Base-by-base conservation (phyloP, 2,329 filamentous ascomycete species). In the Trichophyton equinum region DNA sequence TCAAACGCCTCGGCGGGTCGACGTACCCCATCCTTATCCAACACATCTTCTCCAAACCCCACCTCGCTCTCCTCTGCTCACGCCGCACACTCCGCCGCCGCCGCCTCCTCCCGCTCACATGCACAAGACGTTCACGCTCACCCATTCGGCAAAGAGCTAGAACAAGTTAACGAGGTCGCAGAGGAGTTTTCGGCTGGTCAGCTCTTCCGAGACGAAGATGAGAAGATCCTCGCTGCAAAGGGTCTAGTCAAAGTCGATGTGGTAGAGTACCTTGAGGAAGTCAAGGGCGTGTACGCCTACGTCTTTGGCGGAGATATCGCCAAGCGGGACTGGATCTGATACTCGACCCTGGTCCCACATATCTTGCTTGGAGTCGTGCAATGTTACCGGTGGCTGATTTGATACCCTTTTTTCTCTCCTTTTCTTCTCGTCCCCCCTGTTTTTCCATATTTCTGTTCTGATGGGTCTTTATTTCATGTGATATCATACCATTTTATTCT, bases 111-210 rank as follows among this genome's bases (percentile, higher is more conserved):
- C 27, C 55, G 55, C 2, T 8, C 15, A 13, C 36, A 15, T n/a
- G 20, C 33, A 25, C 68, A 71, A 40, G 74, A 76, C n/a, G 68
- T 73, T 49, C 75, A 75, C 65, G 67, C 69, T 71, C 84, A 94
- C 72, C 92, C 92, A 0, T 97, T 97, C 68, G 89, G 89, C 59
- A 85, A 87, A 58, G 94, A 99, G 74, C 79, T 97, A 59, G 90
- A 89, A 61, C 88, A 97, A 74, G 89, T 97, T 25, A 90, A 91
- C 59, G 94, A 97, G 74, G 82, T 96, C 15, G 92, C 87, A 0
- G 94, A 97, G 75, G 91, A 96, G 74, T 92, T 90, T 67, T 84
- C 85, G 47, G 79, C 84, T 33, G 80, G 81, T 18, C 71, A 80
- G 64, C 71, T 82, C n/a, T 78, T 84, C 53, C 76, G 85, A 44